Conservation (phyloP, 257 asterid species). For the Capsicum baccatum region DNA sequence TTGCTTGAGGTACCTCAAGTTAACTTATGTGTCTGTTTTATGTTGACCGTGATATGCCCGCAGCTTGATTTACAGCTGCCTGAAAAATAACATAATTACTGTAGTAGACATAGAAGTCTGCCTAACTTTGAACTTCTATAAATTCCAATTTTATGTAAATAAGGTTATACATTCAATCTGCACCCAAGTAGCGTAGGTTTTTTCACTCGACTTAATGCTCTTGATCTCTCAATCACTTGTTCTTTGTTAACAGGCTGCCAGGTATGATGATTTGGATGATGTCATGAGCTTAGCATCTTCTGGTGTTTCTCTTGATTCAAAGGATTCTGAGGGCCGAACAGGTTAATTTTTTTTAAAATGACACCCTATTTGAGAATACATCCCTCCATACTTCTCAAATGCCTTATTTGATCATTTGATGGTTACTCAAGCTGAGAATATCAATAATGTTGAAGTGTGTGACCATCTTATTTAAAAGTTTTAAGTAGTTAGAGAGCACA, state of each 20-base stretch:
- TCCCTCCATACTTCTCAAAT: neutral
- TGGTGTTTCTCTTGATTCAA: constrained; percentile 70
- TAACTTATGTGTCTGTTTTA: neutral
- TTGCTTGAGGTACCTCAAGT: constrained; percentile 55
- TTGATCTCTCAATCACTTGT: neutral
- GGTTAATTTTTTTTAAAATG: constrained; percentile 42
- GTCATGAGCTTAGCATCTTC: constrained; percentile 55
- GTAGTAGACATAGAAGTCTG: neutral
- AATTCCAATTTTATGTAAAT: neutral
- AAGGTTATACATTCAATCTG: neutral
- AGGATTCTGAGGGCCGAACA: constrained; percentile 84
- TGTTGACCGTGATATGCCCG: neutral
- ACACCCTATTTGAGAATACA: neutral
- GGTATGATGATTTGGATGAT: constrained; percentile 77
- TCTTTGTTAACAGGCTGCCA: constrained; percentile 68
- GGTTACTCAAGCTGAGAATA: neutral
- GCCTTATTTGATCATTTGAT: constrained; percentile 12
- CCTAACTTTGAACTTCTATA: neutral
- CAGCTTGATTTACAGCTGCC: constrained; percentile 5
- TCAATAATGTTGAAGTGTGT: neutral
- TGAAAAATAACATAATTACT: neutral
- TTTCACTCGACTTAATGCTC: constrained; percentile 15
- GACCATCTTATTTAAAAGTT: neutral
- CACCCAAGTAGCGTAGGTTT: constrained; percentile 3
- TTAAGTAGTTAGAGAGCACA: neutral